Conservation (phyloP, 108 stramenopile species). For the Nitzschia putrida region DNA sequence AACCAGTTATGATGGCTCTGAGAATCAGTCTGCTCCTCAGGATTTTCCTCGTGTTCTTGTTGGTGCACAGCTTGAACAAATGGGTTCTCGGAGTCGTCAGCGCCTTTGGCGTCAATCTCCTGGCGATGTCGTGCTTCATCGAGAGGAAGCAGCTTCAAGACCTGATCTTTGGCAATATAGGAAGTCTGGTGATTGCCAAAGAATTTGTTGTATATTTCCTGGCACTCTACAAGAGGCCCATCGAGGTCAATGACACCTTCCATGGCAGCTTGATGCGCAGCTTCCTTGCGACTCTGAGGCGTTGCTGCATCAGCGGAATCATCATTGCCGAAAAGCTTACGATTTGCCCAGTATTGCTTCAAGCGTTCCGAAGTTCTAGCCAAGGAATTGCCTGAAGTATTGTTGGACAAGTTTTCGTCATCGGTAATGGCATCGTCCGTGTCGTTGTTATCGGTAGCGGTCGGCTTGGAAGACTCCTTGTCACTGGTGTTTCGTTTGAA, state of each 20-base stretch:
- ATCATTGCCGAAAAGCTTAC: not conserved
- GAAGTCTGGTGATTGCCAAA: constrained; percentile 53
- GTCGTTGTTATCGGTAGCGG: too few relatives aligned
- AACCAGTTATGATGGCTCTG: too few relatives aligned
- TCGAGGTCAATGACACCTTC: constrained; percentile 46
- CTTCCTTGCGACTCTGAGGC: constrained; percentile 2
- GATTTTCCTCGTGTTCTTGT: not conserved
- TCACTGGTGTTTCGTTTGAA: too few relatives aligned
- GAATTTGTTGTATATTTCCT: constrained; percentile 47
- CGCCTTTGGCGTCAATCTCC: not conserved
- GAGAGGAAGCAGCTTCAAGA: constrained; percentile 5
- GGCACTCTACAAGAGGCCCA: constrained; percentile 41
- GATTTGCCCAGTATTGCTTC: not conserved
- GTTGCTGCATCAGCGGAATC: not conserved
- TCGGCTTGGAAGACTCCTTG: too few relatives aligned
- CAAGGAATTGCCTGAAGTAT: not conserved
- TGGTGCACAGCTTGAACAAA: constrained; percentile 17
- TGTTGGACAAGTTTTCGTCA: too few relatives aligned
- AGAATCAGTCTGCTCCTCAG: too few relatives aligned
- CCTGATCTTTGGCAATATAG: constrained; percentile 30
- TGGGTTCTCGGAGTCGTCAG: constrained; percentile 2
- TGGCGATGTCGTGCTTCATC: constrained; percentile 17
- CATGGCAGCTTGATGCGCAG: constrained; percentile 3
- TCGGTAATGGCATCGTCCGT: too few relatives aligned
- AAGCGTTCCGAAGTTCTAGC: not conserved